Percentiles rank a stretch among this genome's conserved stretches.
Conservation (phyloP, 768 basidiomycete genomes). For the Phallus indusiatus region DNA sequence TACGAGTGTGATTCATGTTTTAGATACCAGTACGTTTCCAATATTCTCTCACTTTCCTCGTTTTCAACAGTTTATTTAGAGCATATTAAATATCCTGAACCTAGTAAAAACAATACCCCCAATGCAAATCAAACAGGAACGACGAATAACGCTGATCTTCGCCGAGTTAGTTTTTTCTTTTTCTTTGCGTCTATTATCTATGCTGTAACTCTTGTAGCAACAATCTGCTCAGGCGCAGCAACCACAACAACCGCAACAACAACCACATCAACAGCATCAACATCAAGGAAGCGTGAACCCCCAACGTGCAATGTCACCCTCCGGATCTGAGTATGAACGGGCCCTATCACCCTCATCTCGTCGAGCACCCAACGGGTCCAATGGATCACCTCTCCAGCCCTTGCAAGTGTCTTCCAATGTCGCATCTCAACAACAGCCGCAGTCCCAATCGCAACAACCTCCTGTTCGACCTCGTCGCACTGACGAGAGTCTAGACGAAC, state of each 20-base stretch:
- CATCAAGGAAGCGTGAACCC: slow-evolving; percentile 17
- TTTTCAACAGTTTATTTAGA: slow-evolving; percentile 31
- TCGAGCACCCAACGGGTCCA: background rate
- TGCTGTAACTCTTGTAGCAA: slow-evolving; percentile 26
- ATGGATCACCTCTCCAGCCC: slow-evolving; percentile 31
- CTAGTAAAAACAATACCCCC: slow-evolving; percentile 24
- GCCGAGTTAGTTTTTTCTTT: background rate
- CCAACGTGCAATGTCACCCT: slow-evolving; percentile 13
- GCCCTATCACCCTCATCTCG: slow-evolving; percentile 52
- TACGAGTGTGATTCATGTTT: slow-evolving; percentile 71
- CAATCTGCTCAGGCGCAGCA: slow-evolving; percentile 19
- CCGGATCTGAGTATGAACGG: slow-evolving; percentile 30
- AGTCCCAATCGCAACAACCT: slow-evolving; percentile 11
- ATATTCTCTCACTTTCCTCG: background rate
- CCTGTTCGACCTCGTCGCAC: slow-evolving; percentile 52
- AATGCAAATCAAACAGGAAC: background rate
- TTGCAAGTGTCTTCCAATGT: background rate
- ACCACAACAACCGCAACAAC: slow-evolving; percentile 14
- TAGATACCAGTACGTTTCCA: slow-evolving; percentile 71
- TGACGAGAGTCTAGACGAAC: slow-evolving; percentile 9
- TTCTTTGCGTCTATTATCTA: background rate
- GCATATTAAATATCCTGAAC: slow-evolving; percentile 90
- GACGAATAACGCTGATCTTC: background rate
- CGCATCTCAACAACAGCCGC: slow-evolving; percentile 15
- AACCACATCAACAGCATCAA: slow-evolving; percentile 20